A percentile compares a stretch with the other conserved stretches of the same genome.
Evolutionary conservation across 2,329 filamentous ascomycete genomes (phyloP).

Genomic region (Phialophora verrucosa): DNA sequence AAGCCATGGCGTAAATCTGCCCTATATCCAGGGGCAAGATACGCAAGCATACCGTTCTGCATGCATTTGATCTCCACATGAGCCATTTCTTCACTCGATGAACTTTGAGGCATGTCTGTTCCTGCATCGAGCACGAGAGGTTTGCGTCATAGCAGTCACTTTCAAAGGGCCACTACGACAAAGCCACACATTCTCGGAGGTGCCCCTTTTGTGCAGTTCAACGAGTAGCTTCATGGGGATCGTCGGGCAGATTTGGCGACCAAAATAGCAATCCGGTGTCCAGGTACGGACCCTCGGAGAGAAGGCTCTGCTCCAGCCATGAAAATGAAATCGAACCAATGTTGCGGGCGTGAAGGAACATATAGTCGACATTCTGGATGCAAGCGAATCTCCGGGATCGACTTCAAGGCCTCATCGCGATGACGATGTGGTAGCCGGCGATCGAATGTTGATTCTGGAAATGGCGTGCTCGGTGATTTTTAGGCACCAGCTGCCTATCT

Average conservation of each 20-base stretch:
- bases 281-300: background rate
- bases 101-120: background rate
- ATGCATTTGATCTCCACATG: slow-evolving; percentile 1
- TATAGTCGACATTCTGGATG: background rate
- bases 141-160: background rate
- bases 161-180: background rate
- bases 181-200: background rate
- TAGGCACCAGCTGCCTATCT: background rate
- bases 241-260: background rate
- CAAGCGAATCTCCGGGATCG: background rate
- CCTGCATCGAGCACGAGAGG: background rate
- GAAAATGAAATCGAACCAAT: background rate
- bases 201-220: background rate
- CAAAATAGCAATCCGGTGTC: background rate
- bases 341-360: background rate
- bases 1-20: slow-evolving; percentile 13
- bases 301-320: background rate
- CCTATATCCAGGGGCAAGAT: slow-evolving; percentile 8
- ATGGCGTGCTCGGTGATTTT: background rate
- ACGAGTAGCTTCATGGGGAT: background rate
- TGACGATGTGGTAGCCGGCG: background rate
- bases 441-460: background rate
- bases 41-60: background rate
- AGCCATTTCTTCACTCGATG: background rate
- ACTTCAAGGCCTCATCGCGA: background rate